Evolutionary conservation across 768 basidiomycete genomes (phyloP).

Genomic region (Tylopilus rubrobrunneus): DNA sequence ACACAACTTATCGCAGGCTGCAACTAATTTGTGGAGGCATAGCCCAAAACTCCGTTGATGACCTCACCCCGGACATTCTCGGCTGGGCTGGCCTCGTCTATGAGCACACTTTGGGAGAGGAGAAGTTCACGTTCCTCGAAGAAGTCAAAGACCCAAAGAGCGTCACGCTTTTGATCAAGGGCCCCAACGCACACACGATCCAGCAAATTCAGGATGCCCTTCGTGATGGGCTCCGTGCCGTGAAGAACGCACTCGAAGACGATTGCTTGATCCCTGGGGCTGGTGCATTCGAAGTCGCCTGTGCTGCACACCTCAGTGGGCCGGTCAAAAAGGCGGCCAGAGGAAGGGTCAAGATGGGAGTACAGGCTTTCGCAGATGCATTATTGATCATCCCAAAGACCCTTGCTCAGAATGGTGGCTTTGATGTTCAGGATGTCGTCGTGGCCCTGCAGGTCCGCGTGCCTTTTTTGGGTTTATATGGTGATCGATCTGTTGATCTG

Average conservation of each 20-base stretch:
- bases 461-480: slow-evolving; percentile 1
- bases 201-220: slow-evolving; percentile 98
- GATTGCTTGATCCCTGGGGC: slow-evolving; percentile 88
- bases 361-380: slow-evolving; percentile 95
- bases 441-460: slow-evolving; percentile 77
- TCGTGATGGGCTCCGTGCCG: slow-evolving; percentile 91
- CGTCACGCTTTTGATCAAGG: slow-evolving; percentile 96
- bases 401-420: slow-evolving; percentile 91
- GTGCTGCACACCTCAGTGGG: slow-evolving; percentile 77
- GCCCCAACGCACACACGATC: slow-evolving; percentile 94
- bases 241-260: slow-evolving; percentile 97
- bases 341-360: slow-evolving; percentile 94
- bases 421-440: slow-evolving; percentile 93
- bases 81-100: slow-evolving; percentile 99
- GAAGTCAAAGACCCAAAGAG: slow-evolving; percentile 94
- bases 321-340: slow-evolving; percentile 82
- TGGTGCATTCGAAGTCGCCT: slow-evolving; percentile 95
- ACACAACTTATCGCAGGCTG: slow-evolving; percentile 45
- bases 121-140: slow-evolving; percentile 97
- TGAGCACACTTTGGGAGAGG: slow-evolving; percentile 98
- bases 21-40: slow-evolving; percentile 93
- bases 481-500: slow-evolving; percentile 13
- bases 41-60: slow-evolving; percentile 98
- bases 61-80: slow-evolving; percentile 84
- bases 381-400: slow-evolving; percentile 95